These are phyloP conservation scores for Podospora pseudoanserina DNA, from an alignment of 495 filamentous ascomycete species.

Conservation along the genomic window DNA sequence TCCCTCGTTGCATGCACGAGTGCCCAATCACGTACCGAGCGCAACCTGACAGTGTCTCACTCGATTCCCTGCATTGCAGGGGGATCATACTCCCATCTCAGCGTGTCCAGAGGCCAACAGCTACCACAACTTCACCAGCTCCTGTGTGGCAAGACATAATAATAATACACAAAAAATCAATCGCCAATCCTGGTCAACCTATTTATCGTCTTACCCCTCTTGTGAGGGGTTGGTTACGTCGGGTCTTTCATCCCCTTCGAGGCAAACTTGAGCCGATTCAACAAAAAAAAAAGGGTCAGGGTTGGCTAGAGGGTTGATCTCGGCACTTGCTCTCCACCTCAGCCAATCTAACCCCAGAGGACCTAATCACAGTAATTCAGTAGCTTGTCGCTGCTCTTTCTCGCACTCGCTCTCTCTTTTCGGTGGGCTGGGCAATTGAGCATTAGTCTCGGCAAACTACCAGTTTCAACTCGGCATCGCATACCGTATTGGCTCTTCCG, in stretches of 20 bases:
- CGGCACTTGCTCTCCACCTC: not conserved
- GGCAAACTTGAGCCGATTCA: not conserved
- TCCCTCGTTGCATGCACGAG: not conserved
- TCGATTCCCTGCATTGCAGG: conserved; percentile 4
- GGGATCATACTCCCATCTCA: not conserved
- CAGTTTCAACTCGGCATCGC: not conserved
- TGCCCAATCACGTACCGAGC: not conserved
- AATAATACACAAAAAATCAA: not conserved
- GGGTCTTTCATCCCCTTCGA: not conserved
- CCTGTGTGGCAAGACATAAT: conserved; percentile 8
- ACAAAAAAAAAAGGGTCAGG: not conserved
- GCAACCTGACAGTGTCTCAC: conserved; percentile 5
- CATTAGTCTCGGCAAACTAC: not conserved
- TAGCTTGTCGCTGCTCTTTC: not conserved
- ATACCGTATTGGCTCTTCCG: not conserved
- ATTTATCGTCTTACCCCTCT: conserved; percentile 1
- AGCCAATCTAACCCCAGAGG: not conserved
- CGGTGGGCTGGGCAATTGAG: not conserved
- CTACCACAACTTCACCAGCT: not conserved
- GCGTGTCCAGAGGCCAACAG: not conserved
- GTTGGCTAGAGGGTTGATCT: not conserved
- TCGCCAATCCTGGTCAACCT: not conserved
- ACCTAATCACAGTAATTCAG: not conserved
- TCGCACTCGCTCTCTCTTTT: not conserved
- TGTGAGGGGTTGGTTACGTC: not conserved